A percentile compares a stretch with the other conserved stretches of the same genome.
These are phyloP conservation scores for Fagopyrum homotropicum DNA, from an alignment of 148 eudicot species.

Conservation along the genomic window DNA sequence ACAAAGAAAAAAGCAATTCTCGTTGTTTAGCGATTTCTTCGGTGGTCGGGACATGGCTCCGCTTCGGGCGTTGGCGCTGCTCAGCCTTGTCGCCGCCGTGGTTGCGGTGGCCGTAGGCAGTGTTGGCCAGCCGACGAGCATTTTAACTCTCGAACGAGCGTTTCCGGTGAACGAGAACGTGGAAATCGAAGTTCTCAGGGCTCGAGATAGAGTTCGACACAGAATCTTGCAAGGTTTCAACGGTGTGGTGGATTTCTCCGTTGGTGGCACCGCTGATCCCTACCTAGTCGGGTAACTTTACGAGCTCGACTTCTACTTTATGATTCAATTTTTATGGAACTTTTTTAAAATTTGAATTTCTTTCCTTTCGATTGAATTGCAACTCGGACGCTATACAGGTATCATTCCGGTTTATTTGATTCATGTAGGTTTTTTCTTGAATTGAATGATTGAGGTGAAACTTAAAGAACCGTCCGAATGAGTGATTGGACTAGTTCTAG, in stretches of 20 bases:
- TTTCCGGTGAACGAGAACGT: conserved; percentile 55
- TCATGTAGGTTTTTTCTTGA: background rate
- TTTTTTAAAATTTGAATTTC: background rate
- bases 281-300: conserved; percentile 52
- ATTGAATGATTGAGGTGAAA: background rate
- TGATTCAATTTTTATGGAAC: background rate
- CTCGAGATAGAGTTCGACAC: conserved; percentile 63
- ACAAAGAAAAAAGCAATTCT: background rate
- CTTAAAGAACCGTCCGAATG: background rate
- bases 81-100: conserved; percentile 24
- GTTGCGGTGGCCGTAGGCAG: conserved; percentile 20
- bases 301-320: background rate
- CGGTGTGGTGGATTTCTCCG: conserved; percentile 71
- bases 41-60: conserved; percentile 19
- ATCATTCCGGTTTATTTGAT: background rate
- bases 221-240: conserved; percentile 55
- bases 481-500: background rate
- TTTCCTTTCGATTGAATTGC: background rate
- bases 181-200: conserved; percentile 45
- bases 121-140: conserved; percentile 27
- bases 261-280: conserved; percentile 75
- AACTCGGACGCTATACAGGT: background rate
- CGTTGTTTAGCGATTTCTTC: conserved; percentile 16
- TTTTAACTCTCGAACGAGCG: conserved; percentile 50
- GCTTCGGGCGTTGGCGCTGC: conserved; percentile 18